Conservation (phyloP, 2,329 filamentous ascomycete genomes). For the Trichoderma polysporum region DNA sequence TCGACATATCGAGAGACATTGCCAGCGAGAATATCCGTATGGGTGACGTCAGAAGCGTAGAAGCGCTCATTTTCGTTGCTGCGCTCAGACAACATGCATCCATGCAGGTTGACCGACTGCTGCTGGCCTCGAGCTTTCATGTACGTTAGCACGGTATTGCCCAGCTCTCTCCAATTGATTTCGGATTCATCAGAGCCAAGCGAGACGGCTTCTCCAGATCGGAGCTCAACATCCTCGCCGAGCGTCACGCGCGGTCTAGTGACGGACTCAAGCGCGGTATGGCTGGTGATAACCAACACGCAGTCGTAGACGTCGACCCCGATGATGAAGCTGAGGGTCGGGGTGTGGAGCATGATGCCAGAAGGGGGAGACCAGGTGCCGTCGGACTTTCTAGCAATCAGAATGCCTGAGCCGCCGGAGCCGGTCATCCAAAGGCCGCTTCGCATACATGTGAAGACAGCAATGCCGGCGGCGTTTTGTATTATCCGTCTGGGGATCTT, state of each 20-base stretch:
- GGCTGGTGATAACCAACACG: constrained; percentile 87
- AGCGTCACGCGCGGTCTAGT: constrained; percentile 76
- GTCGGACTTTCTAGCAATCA: constrained; percentile 80
- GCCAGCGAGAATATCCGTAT: constrained; percentile 58
- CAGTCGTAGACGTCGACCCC: constrained; percentile 97
- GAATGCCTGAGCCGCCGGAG: constrained; percentile 82
- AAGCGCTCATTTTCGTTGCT: constrained; percentile 61
- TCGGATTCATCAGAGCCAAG: constrained; percentile 53
- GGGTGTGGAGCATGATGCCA: constrained; percentile 85
- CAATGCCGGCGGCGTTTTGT: constrained; percentile 83
- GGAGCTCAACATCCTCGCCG: constrained; percentile 75
- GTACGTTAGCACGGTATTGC: constrained; percentile 57
- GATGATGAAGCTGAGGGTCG: constrained; percentile 83
- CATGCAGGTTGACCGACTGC: constrained; percentile 55
- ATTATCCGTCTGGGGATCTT: constrained; percentile 87
- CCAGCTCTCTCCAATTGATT: constrained; percentile 51
- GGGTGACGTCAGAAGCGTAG: constrained; percentile 50
- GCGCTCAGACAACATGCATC: constrained; percentile 57
- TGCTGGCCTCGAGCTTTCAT: constrained; percentile 58
- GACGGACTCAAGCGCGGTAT: constrained; percentile 80
- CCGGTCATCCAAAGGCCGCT: constrained; percentile 90
- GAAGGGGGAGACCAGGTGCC: constrained; percentile 91
- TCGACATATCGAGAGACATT: constrained; percentile 55
- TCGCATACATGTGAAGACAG: constrained; percentile 94
- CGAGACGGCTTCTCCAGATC: constrained; percentile 69